Base-by-base conservation (phyloP, 2,329 filamentous ascomycete genomes). In the Ceratocystis variospora region DNA sequence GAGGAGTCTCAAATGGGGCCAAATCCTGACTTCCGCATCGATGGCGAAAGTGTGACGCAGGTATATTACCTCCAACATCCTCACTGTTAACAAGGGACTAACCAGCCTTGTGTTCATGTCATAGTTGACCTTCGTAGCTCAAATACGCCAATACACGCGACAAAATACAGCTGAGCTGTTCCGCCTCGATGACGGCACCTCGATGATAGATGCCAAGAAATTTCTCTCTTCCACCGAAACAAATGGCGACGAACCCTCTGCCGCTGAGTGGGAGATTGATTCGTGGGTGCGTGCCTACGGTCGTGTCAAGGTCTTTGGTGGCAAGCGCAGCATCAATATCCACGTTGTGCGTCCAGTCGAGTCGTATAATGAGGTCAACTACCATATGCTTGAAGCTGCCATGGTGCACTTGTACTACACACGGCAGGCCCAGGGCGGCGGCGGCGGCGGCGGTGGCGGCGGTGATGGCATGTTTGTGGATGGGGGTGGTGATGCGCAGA, bases 131-230 rank as follows among this genome's bases (percentile, higher is more conserved):
- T 87, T 97, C 71, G 85, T 99, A 68, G 94, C 90, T 64, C 93
- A 96, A 80, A 87, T 99, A 71, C 90, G 91, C 74, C 86, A 86
- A 76, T 86, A 96, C 76, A 88, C 85, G 73, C 82, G 83, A n/a
- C 90, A 96, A 78, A 83, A 87, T 50, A 96, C 93, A 70, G 95
- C 96, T 78, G 86, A 91, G 71, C 96, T 90, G 59, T 96, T 95
- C 81, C 89, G 87, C 72, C 80, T 99, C 72, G 94, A 99, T 77
- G 94, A 99, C 76, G 94, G 94, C 74, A 99, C 95, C 0, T 92
- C 90, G 68, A 81, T 86, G 69, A 87, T 96, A 71, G 95, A 99
- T 76, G 92, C 90, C 70, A 95, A 94, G 79, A 86, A 88, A 75
- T 96, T 68, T 22, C 63, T 69, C 15, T 74, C 76, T 5, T 75